Evolutionary conservation across 2,329 filamentous ascomycete genomes (phyloP).

Genomic region (Teratosphaeria gauchensis): DNA sequence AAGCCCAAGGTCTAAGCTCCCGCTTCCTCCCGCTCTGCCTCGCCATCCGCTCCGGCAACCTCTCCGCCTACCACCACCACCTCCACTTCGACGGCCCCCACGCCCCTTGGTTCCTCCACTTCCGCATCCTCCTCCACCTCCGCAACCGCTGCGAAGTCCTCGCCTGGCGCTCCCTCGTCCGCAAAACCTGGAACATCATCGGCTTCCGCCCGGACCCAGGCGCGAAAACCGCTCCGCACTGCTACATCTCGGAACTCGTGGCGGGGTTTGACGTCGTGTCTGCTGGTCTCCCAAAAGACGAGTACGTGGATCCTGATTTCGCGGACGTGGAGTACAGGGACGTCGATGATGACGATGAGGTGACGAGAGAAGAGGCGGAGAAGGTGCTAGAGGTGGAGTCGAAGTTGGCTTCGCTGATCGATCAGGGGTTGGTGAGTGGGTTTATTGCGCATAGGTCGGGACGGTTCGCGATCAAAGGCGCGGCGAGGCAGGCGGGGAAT

Average conservation of each 20-base stretch:
- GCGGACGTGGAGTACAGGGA: constrained; percentile 22
- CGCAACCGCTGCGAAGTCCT: constrained; percentile 69
- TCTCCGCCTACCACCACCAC: constrained; percentile 61
- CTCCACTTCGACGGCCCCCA: constrained; percentile 46
- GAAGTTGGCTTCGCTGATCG: constrained; percentile 64
- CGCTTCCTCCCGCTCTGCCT: constrained; percentile 65
- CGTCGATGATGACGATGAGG: neutral
- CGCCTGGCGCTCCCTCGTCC: constrained; percentile 73
- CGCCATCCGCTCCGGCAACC: constrained; percentile 64
- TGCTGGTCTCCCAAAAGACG: neutral
- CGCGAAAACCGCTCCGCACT: constrained; percentile 55
- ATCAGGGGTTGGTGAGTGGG: constrained; percentile 72
- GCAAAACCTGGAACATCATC: constrained; percentile 67
- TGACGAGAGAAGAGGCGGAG: constrained; percentile 2
- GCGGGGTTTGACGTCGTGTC: constrained; percentile 44
- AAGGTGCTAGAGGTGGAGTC: constrained; percentile 44
- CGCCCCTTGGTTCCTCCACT: constrained; percentile 64
- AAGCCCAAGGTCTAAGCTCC: constrained; percentile 54
- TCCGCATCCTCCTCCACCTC: constrained; percentile 66
- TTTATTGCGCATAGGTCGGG: constrained; percentile 70
- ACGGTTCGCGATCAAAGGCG: constrained; percentile 74
- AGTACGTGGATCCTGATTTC: constrained; percentile 35
- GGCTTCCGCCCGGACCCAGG: constrained; percentile 48
- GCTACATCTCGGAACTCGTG: constrained; percentile 62
- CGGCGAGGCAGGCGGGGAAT: constrained; percentile 45